Conservation (phyloP, 139 green algal genomes). For the Nannochloris sp. region DNA sequence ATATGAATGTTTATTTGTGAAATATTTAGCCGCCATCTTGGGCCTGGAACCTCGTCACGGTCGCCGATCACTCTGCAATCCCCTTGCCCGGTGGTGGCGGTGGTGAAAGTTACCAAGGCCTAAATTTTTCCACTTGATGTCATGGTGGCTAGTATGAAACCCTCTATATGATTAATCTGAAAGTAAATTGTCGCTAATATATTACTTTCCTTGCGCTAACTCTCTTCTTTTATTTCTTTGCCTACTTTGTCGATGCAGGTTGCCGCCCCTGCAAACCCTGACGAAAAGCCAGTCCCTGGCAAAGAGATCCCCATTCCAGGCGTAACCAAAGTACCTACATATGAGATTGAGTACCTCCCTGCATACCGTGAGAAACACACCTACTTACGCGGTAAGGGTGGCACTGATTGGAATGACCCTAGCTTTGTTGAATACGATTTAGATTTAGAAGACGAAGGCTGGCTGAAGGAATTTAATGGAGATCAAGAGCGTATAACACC, state of each 20-base stretch:
- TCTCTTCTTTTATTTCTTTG: background rate
- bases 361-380: conserved; percentile 50
- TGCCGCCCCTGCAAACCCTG: background rate
- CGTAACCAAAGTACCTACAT: conserved; percentile 48
- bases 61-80: no score
- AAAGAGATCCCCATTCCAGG: conserved; percentile 71
- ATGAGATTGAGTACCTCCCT: conserved; percentile 73
- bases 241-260: background rate
- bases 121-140: no score
- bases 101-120: no score
- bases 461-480: conserved; percentile 79
- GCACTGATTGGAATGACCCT: conserved; percentile 19
- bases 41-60: no score
- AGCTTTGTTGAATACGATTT: conserved; percentile 89
- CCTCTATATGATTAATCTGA: no score
- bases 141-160: no score
- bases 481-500: conserved; percentile 44
- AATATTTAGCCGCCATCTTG: no score
- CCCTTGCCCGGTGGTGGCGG: no score
- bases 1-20: no score
- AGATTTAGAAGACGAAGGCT: conserved; percentile 86
- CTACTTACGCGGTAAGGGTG: conserved; percentile 67
- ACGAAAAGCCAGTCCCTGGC: background rate
- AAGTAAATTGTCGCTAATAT: no score
- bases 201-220: no score